Conservation (phyloP, 2,329 filamentous ascomycete genomes). For the Curvularia sp. region DNA sequence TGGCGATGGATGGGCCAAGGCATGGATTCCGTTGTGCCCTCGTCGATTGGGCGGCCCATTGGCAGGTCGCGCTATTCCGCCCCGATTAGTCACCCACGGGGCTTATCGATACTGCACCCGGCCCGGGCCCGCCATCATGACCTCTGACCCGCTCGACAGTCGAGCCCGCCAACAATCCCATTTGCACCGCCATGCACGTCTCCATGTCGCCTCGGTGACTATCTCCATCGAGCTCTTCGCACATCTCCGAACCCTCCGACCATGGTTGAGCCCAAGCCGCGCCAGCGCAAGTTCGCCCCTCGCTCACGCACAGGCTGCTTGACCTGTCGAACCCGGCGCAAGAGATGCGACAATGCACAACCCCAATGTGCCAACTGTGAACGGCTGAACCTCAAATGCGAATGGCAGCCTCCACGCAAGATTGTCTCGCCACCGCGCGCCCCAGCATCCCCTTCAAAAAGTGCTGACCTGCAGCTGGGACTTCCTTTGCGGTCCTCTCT, state of each 20-base stretch:
- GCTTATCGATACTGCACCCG: slow-evolving; percentile 15
- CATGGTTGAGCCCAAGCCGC: slow-evolving; percentile 44
- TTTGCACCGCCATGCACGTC: slow-evolving; percentile 18
- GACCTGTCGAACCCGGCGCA: slow-evolving; percentile 45
- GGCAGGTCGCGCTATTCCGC: not conserved
- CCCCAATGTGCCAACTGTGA: slow-evolving; percentile 46
- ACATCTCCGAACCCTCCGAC: slow-evolving; percentile 17
- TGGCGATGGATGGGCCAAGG: not conserved
- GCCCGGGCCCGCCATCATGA: slow-evolving; percentile 10
- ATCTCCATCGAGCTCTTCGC: slow-evolving; percentile 14
- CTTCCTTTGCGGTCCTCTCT: slow-evolving; percentile 30
- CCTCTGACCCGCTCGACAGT: slow-evolving; percentile 17
- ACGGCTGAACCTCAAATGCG: slow-evolving; percentile 45
- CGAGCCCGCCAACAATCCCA: slow-evolving; percentile 10
- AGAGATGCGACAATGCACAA: slow-evolving; percentile 45
- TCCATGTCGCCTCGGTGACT: slow-evolving; percentile 20
- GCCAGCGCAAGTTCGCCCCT: slow-evolving; percentile 48
- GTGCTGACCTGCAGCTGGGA: slow-evolving; percentile 24
- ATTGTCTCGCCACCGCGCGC: slow-evolving; percentile 21
- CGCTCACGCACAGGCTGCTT: slow-evolving; percentile 47
- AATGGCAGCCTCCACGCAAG: slow-evolving; percentile 45
- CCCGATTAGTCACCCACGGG: slow-evolving; percentile 12
- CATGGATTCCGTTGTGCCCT: not conserved
- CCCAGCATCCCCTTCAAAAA: slow-evolving; percentile 16
- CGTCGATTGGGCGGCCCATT: not conserved